phyloP scores from a whole-genome alignment of 176 grass and related monocot genomes.

The Poa annua region DNA sequence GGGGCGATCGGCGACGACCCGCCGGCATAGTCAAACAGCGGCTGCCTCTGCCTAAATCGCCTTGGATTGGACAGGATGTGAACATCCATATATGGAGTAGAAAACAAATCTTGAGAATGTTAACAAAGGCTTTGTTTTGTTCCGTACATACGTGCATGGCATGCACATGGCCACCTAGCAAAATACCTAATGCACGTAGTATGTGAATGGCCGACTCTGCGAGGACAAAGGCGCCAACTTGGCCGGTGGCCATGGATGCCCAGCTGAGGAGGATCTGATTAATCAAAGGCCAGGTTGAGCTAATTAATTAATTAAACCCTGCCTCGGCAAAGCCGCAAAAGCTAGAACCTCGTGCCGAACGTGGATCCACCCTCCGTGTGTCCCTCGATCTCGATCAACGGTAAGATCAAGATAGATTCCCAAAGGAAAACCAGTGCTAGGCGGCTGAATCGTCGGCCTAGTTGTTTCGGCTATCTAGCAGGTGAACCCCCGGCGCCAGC shows the following conservation, averaged over 20 bases:
- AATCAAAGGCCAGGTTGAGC: not conserved
- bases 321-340: too few species aligned
- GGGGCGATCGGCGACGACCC: not conserved
- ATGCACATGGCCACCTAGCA: not conserved
- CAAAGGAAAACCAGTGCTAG: not conserved
- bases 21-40: not conserved
- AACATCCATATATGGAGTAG: not conserved
- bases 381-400: conserved; percentile 14
- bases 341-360: conserved; percentile 11
- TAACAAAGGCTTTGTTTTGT: not conserved
- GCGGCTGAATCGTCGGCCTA: not conserved
- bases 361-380: not conserved
- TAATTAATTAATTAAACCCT: too few species aligned
- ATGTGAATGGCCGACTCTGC: not conserved
- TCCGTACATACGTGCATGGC: not conserved
- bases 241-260: not conserved
- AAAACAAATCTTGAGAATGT: not conserved
- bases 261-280: not conserved
- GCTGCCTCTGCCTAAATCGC: not conserved
- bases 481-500: not conserved
- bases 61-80: not conserved
- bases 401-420: not conserved
- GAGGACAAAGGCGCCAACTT: not conserved
- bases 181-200: not conserved
- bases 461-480: not conserved